Conservation (phyloP, 345 rosid species). For the Eucalyptus tenuipes region DNA sequence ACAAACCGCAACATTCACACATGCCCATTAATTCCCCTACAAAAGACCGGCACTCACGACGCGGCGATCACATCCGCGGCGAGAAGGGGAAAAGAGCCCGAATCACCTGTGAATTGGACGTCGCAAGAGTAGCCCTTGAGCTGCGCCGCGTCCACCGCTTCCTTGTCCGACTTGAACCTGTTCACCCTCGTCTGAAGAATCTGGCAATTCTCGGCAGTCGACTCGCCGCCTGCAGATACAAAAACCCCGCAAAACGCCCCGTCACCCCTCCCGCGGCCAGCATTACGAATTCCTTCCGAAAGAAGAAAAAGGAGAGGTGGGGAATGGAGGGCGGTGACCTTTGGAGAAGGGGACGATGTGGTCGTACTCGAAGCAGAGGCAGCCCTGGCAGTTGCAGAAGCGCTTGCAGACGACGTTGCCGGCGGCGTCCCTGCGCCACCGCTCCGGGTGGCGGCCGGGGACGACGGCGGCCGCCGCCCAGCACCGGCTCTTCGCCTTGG, state of each 20-base stretch:
- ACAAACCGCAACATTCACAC: neutral
- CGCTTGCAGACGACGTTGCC: slow-evolving; percentile 88
- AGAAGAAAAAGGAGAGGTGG: neutral
- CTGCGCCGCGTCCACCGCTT: slow-evolving; percentile 25
- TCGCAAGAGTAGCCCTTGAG: slow-evolving; percentile 75
- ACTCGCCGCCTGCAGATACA: slow-evolving; percentile 63
- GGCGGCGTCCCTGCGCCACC: slow-evolving; percentile 94
- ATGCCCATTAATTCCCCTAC: neutral
- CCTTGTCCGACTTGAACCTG: slow-evolving; percentile 58
- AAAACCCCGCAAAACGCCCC: neutral
- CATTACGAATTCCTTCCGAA: neutral
- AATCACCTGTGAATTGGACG: slow-evolving; percentile 48
- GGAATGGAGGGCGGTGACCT: slow-evolving; percentile 21
- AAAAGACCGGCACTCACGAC: neutral
- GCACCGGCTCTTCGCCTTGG: slow-evolving; percentile 50
- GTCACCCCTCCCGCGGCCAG: neutral
- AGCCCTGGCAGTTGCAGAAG: slow-evolving; percentile 78
- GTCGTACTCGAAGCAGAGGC: slow-evolving; percentile 93
- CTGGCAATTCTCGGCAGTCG: slow-evolving; percentile 70
- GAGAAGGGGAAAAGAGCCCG: neutral
- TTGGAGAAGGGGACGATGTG: slow-evolving; percentile 86
- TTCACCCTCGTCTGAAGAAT: slow-evolving; percentile 88
- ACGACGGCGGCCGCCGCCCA: slow-evolving; percentile 70
- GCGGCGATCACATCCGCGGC: neutral
- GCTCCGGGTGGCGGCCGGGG: slow-evolving; percentile 85